Evolutionary conservation across 2,329 filamentous ascomycete species (phyloP), one percentile per base, ranked within the genome.

Genomic region (Ceratocystis alfenasii): DNA sequence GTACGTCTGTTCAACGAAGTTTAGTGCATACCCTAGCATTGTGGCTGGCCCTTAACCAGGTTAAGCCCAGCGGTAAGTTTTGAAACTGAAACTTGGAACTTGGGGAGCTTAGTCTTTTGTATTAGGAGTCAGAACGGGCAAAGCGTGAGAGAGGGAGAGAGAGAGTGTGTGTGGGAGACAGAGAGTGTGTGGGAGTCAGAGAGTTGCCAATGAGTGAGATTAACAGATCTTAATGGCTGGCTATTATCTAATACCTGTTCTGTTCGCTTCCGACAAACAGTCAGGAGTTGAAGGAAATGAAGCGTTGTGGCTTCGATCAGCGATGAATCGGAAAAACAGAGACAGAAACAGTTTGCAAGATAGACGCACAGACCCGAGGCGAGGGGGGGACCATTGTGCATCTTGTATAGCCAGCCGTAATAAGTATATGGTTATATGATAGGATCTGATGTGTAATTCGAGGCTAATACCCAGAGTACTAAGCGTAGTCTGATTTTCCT

Each of bases 21-120:
- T 36, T 59, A 36, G 55, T 59, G 55, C 28, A 59, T n/a, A 8
- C n/a, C 55, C 55, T 30, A 59, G 55, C 28, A 59, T 59, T 59
- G 55, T 59, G 55, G 55, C 55, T 59, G 55, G 55, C 25, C 30
- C 17, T 59, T 59, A 36, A n/a, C 28, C 55, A 8, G 55, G 55
- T 59, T 36, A 8, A 30, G 55, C 30, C 30, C 17, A 33, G 55
- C 17, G 55, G 55, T 25, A 59, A 36, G 55, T 59, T 59, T 59
- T 59, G 25, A 59, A 59, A 59, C 55, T 59, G 28, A 59, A 59
- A 59, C 55, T 59, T 59, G 55, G 55, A 36, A 59, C 28, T 25
- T 59, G 55, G 55, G 17, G 36, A 41, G 36, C 36, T 41, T 41
- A 41, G 36, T 41, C 36, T 41, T 41, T 15, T 41, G 36, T 41